Evolutionary conservation across 805 yeast species (phyloP), one percentile per base, ranked within the genome.

Genomic region (Teunomyces funiuensis): DNA sequence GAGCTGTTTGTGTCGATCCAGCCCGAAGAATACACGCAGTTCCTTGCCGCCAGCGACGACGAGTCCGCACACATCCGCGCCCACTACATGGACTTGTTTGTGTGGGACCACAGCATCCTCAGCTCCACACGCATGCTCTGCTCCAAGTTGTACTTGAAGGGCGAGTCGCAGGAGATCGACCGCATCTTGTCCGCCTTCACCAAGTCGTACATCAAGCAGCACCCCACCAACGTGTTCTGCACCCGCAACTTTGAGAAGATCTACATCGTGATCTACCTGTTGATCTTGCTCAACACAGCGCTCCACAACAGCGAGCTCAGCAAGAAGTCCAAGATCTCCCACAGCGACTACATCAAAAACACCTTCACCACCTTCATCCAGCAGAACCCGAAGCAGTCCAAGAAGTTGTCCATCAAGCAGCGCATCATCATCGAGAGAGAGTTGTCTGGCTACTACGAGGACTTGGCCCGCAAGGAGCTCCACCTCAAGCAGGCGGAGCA

Each of bases 161-260:
- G 91, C 5, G 96, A 88, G 62, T 80, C 93, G 2, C 90, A 85
- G 52, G 85, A 83, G 53, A 80, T 88, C 39, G 93, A 87, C 60
- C 73, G 86, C 37, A 75, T 88, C 22, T 65, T 88, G 42, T 82
- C 84, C 33, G 73, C 82, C 3, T 82, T 86, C 54, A 77, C 93
- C 14, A 68, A 69, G 39, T 75, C 82, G 40, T 88, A 90, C 82
- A 65, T 70, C 16, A 58, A 58, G 20, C 75, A 60, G 65, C 79
- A 67, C 63, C 76, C 71, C 15, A 63, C 52, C 41, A 74, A 71
- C 57, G 71, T 69, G 31, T 80, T 68, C 56, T 73, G 69, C 56
- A 79, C 74, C 54, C 63, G 61, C 41, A 76, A 70, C 54, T 66
- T 68, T 46, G 85, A 72, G 39, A 80, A 65, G 42, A 66, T 85